phyloP scores from a whole-genome alignment of 805 yeast genomes.

The Wickerhamiella azyma region DNA sequence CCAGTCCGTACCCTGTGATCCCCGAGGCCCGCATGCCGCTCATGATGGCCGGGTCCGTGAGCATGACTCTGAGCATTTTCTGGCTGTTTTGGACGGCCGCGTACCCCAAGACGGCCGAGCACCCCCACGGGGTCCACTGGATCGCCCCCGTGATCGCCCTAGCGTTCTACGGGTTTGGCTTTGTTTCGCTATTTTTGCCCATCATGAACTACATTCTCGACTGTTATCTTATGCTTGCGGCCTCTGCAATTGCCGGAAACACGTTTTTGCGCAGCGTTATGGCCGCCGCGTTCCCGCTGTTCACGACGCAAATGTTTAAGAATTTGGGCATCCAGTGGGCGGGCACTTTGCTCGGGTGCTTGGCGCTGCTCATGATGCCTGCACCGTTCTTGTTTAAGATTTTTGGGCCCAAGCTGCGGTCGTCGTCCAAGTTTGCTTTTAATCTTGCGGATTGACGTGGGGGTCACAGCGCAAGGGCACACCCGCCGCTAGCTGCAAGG shows the following conservation, averaged over 20 bases:
- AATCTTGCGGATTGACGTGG: background rate
- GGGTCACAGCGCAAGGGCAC: no score
- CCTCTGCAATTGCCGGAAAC: conserved; percentile 53
- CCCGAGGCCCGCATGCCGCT: conserved; percentile 75
- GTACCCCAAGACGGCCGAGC: conserved; percentile 35
- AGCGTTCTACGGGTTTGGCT: conserved; percentile 50
- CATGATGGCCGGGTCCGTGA: conserved; percentile 54
- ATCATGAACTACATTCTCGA: conserved; percentile 49
- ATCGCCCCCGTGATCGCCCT: conserved; percentile 63
- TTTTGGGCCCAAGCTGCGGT: conserved; percentile 30
- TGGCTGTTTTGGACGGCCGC: conserved; percentile 87
- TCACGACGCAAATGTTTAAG: conserved; percentile 39
- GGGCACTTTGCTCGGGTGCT: conserved; percentile 37
- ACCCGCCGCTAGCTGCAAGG: no score
- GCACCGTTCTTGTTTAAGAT: conserved; percentile 41
- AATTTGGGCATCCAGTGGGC: conserved; percentile 43
- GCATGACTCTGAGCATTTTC: conserved; percentile 64
- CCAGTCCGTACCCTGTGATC: conserved; percentile 39
- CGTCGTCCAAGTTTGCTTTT: conserved; percentile 14
- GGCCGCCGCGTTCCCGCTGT: conserved; percentile 50
- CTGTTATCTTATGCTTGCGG: conserved; percentile 42
- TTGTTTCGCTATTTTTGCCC: conserved; percentile 53
- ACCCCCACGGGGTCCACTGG: conserved; percentile 53
- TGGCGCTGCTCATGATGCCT: conserved; percentile 37
- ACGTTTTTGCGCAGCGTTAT: conserved; percentile 44